Base-by-base conservation (phyloP, 176 grass and related monocot genomes). In the Cenchrus fungigraminus region DNA sequence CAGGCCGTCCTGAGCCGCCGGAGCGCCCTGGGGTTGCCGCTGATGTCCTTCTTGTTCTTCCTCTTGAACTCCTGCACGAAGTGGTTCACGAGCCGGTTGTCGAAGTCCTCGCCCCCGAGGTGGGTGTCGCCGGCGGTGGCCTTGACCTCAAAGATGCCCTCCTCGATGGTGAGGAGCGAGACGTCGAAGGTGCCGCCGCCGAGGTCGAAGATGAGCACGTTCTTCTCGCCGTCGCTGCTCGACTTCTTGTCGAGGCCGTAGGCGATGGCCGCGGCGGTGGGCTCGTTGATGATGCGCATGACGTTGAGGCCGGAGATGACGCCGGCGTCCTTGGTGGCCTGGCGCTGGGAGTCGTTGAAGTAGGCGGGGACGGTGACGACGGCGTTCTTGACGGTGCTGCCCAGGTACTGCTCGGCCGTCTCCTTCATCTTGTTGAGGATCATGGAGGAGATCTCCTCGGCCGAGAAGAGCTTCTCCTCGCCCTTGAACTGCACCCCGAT, bases 31-130 rank as follows among this genome's bases (percentile, higher is more conserved):
- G 95, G 95, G 78, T 91, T 95, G 74, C 91, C 85, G 52, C 74
- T 97, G 75, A 97, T 97, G 64, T 97, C 95, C 87, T 95, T 97
- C 91, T 95, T 97, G 87, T 97, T 86, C 82, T 97, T 97, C 66
- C 95, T 88, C 86, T 88, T 97, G 65, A 97, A 97, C 66, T 97
- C 95, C 28, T 95, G 95, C 13, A 95, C 92, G 80, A 97, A 97
- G 79, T 97, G 95, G 82, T 97, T 95, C 16, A 97, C 95, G 84
- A 97, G 87, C 17, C 95, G 72, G 84, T 93, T 97, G 88, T 97
- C 95, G 65, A 97, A 97, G 89, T 97, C 95, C 87, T 97, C 95
- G 40, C 95, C 95, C 5, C 95, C 95, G 6, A 97, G 74, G 77
- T 97, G 95, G 65, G 95, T 97, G 80, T 97, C 95, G 6, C 95